Evolutionary conservation across 257 asterid species (phyloP).

Genomic region (Solanum clarkiae): DNA sequence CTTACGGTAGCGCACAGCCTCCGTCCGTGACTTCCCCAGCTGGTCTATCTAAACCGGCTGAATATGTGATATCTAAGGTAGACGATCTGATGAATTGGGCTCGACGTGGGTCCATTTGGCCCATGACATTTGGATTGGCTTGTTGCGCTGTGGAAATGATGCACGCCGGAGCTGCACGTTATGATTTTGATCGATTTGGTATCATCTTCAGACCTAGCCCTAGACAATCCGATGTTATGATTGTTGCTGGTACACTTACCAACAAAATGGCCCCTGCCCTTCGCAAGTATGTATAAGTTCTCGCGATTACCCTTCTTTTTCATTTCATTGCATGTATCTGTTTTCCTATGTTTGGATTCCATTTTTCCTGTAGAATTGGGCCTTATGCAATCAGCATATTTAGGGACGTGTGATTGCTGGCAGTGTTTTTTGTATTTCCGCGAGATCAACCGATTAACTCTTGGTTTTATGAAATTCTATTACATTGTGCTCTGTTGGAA

Average conservation of each 20-base stretch:
- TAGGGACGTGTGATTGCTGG: background rate
- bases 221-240: conserved; percentile 88
- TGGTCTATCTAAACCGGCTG: conserved; percentile 75
- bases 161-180: conserved; percentile 97
- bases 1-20: conserved; percentile 48
- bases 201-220: conserved; percentile 98
- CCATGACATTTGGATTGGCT: conserved; percentile 94
- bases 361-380: background rate
- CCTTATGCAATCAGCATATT: background rate
- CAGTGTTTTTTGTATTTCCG: background rate
- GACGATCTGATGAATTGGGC: conserved; percentile 98
- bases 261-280: conserved; percentile 99
- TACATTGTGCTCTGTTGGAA: background rate
- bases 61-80: conserved; percentile 84
- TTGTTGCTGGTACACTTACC: conserved; percentile 84
- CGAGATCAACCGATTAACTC: background rate
- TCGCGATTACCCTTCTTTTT: fast-evolving
- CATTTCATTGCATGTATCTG: background rate
- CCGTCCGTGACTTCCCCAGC: conserved; percentile 67
- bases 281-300: conserved; percentile 49
- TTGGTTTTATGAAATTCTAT: background rate
- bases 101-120: conserved; percentile 93
- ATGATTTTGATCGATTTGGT: conserved; percentile 92
- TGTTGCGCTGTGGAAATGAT: conserved; percentile 99
- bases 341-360: background rate